Evolutionary conservation across 257 asterid species (phyloP).

Genomic region (Solanum lycopersicoides): DNA sequence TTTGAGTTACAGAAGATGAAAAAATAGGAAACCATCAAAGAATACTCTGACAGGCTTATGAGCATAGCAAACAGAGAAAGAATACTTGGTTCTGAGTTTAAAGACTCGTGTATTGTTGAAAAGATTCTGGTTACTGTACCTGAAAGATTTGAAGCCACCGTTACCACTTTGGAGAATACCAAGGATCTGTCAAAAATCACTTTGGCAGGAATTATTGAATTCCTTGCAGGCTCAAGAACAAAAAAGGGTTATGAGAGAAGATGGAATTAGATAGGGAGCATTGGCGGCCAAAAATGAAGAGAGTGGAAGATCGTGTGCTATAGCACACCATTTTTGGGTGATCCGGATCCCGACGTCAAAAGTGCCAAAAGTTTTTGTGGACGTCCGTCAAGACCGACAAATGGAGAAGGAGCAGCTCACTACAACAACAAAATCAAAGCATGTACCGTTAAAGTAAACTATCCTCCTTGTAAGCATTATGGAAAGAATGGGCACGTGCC

Average conservation of each 20-base stretch:
- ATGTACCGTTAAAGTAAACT: too few species aligned
- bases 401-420: not conserved
- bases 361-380: too few species aligned
- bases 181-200: not conserved
- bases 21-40: not conserved
- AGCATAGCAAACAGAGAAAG: not conserved
- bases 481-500: not conserved
- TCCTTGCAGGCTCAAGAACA: not conserved
- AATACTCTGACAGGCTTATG: not conserved
- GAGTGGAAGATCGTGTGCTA: not conserved
- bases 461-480: not conserved
- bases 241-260: not conserved
- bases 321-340: too few species aligned
- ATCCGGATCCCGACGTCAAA: too few species aligned
- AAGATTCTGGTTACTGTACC: not conserved
- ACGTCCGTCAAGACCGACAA: too few species aligned
- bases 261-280: not conserved
- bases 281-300: not conserved
- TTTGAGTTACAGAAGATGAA: not conserved
- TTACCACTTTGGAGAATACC: not conserved
- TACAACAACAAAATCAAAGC: not conserved
- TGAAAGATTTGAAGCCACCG: not conserved
- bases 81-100: not conserved
- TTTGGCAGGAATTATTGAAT: too few species aligned
- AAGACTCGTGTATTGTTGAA: not conserved